Evolutionary conservation across 2,329 filamentous ascomycete genomes (phyloP), one percentile per base, ranked within the genome.

Genomic region (Scleromitrula shiraiana): DNA sequence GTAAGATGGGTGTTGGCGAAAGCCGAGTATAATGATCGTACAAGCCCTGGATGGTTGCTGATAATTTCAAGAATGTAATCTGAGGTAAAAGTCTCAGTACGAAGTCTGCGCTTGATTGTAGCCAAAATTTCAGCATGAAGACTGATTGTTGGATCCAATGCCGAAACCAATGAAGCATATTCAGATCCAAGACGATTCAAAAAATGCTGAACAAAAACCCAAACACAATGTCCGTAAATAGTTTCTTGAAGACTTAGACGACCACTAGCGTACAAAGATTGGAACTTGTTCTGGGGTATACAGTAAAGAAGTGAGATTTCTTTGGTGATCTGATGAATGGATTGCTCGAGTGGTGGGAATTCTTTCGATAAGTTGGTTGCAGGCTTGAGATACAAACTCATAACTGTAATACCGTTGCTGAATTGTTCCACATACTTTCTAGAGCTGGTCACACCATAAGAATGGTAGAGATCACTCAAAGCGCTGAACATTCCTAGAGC

Each of bases 21-120:
- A 1, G 88, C 83, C 39, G 95, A 78, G 67, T 98, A 98, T 46
- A 97, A 72, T 20, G 84, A 81, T 56, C 91, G 85, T 47, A 98
- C 84, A 20, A 98, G 78, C 26, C 83, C 80, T 0, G 93, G 91
- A 66, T 97, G 93, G 42, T 84, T 83, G 65, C 84, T 82, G 69
- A 98, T 95, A 65, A 98, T 97, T 70, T 98, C 91, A 23, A 91
- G 81, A 59, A 98, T 97, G 71, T 98, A 98, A 63, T 96, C 91
- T 4, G 93, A 86, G 0, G 93, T 98, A 67, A 98, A 98, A 0
- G 93, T 98, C 71, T 98, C 93, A 0, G 87, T 93, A 62, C 93
- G 85, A 51, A 98, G 77, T 61, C 93, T 83, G 60, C 90, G 89
- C 80, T 98, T 98, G 62, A 98, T 80, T 73, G 94, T 97, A 24